Evolutionary conservation across 2,329 filamentous ascomycete species (phyloP), one percentile per base, ranked within the genome.

Genomic region (Aspergillus ochraceus): DNA sequence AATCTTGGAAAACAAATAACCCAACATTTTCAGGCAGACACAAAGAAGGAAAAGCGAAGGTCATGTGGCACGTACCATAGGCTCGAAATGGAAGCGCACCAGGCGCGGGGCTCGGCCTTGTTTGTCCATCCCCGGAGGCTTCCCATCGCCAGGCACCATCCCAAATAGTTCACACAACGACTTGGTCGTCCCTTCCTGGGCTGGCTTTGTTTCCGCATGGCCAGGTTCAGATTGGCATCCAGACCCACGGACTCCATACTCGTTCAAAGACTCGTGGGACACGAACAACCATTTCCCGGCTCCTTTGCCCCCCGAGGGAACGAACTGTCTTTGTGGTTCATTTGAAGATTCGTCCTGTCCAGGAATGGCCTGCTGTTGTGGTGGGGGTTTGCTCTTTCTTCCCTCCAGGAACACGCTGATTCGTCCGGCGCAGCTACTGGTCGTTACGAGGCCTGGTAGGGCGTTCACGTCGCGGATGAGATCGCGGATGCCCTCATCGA

Each of bases 51-150:
- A n/a, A 50, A 49, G 20, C n/a, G 11, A 49, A 55, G 36, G 39
- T 29, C 26, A 52, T n/a, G 45, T n/a, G 20, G 22, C 36, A 74
- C 87, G 72, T 83, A 96, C 93, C 92, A 97, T 92, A 4, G 93
- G 92, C 74, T 97, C 93, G 71, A 96, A 97, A 76, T 96, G 95
- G 78, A 97, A 90, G 75, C 94, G 91, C 54, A 97, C 81, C 62
- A 82, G 80, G 58, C 81, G 76, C 62, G 71, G 67, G 19, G 68
- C 65, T 49, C 83, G 74, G 85, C 76, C 70, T 84, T 80, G 68
- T 77, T 75, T 58, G 52, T 63, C 59, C 55, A 62, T 50, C 72
- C 72, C 54, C 66, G 69, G 57, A 63, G 73, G 60, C 57, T 68
- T 67, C 14, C 70, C 72, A 61, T 67, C 55, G 17, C 68, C 71